phyloP scores from a whole-genome alignment of 2,329 filamentous ascomycete species.

The Dothiorella sarmentorum region DNA sequence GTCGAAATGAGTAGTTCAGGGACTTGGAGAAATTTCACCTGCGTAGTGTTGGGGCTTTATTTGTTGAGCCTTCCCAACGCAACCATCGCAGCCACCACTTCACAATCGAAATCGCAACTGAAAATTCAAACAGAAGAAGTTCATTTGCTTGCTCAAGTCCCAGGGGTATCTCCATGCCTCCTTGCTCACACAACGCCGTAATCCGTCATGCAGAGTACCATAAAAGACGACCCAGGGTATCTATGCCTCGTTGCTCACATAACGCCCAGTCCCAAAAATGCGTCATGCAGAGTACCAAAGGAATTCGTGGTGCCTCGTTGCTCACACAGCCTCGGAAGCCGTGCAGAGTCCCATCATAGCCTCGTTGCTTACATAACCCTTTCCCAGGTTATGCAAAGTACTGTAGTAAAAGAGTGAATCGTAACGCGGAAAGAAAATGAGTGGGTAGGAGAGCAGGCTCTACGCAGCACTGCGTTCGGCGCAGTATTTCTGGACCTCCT shows the following conservation, averaged over 20 bases:
- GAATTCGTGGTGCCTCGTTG: slow-evolving; percentile 15
- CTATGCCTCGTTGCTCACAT: slow-evolving; percentile 18
- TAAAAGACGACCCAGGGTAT: slow-evolving; percentile 8
- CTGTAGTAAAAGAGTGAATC: slow-evolving; percentile 6
- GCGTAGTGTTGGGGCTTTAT: no score
- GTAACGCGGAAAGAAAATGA: background rate
- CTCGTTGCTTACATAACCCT: slow-evolving; percentile 16
- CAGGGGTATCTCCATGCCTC: slow-evolving; percentile 11
- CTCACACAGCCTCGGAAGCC: slow-evolving; percentile 4
- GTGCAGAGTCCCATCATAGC: slow-evolving; percentile 14
- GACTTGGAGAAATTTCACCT: no score
- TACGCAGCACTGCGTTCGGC: slow-evolving; percentile 42
- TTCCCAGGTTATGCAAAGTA: slow-evolving; percentile 8
- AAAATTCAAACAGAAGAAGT: background rate
- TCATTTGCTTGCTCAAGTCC: background rate
- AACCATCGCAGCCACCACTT: no score
- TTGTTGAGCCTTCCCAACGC: no score
- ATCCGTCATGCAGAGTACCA: slow-evolving; percentile 12
- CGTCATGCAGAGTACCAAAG: slow-evolving; percentile 18
- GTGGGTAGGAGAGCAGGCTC: background rate
- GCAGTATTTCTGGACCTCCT: slow-evolving; percentile 75
- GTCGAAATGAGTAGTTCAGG: no score
- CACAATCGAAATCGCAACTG: background rate
- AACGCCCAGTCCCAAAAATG: slow-evolving; percentile 17
- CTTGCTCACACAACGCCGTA: slow-evolving; percentile 13